These are phyloP conservation scores for Lentinula boryana DNA, from an alignment of 768 basidiomycete species.

Conservation along the genomic window DNA sequence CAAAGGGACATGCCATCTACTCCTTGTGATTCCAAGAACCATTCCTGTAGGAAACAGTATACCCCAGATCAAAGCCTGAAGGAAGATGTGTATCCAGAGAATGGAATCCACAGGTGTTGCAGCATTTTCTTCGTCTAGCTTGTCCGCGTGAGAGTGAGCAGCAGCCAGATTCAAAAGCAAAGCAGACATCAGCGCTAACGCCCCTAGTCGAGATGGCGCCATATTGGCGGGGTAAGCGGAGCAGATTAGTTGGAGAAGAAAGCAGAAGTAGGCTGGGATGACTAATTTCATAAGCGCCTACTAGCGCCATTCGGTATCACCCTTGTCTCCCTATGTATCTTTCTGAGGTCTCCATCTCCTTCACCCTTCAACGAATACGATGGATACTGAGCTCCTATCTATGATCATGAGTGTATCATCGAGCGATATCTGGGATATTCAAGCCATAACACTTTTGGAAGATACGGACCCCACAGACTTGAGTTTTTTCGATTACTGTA, in stretches of 20 bases:
- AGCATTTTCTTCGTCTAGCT: slow-evolving; percentile 55
- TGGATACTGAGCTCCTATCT: no score
- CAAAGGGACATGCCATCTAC: slow-evolving; percentile 87
- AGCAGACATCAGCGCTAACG: background rate
- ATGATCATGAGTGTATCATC: no score
- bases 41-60: slow-evolving; percentile 81
- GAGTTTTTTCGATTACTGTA: no score
- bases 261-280: no score
- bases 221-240: background rate
- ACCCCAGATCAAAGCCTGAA: slow-evolving; percentile 82
- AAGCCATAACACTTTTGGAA: no score
- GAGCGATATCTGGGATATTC: no score
- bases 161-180: background rate
- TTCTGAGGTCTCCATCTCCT: no score
- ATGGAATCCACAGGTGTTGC: slow-evolving; percentile 68
- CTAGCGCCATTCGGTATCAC: no score
- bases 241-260: background rate
- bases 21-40: slow-evolving; percentile 70
- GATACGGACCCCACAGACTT: no score
- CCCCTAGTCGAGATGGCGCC: background rate
- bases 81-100: slow-evolving; percentile 76
- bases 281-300: no score
- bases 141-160: slow-evolving; percentile 62
- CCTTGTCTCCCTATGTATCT: no score
- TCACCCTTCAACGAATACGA: no score